Evolutionary conservation across 1,284 basidiomycete species (phyloP), one percentile per base, ranked within the genome.

Genomic region (Cerioporus squamosus): DNA sequence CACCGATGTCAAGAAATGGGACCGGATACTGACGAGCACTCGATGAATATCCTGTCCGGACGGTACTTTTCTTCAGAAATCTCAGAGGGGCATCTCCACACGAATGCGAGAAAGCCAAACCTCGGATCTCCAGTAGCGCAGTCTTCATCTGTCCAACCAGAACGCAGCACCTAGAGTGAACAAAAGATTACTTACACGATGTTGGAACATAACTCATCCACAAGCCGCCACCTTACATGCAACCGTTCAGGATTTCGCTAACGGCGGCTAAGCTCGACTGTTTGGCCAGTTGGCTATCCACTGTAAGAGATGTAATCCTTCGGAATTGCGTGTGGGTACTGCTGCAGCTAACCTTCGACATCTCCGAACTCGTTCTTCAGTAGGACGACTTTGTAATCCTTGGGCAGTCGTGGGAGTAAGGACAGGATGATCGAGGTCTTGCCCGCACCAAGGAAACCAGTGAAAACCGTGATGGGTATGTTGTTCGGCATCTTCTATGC

Each of bases 331-430:
- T n/a, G n/a, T 33, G 10, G 8, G 2, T 5, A 15, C 5, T 17
- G 26, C 26, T 33, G 23, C n/a, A 44, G 44, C 68, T 36, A 48
- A 86, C 90, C 90, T 80, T 93, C 82, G 24, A 93, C 79, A 74
- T 94, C 91, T 6, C 92, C 92, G 67, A 91, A 94, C 70, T 94
- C 92, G 74, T 94, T 94, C 78, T 97, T 97, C 62, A 97, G 80
- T 26, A 96, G 76, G 2, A 94, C 93, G 36, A 91, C 90, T 68
- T 86, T 88, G 79, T 95, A 95, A 66, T 90, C 88, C 59, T 85
- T 83, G 2, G 93, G 91, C 7, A 96, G 79, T 63, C 87, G 85
- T 2, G 88, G 86, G 1, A 95, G 81, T 1, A 95, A 78, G 3
- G 90, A 89, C n/a, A 95, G 83, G 65, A 96, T 95, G 24, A 93